Conservation (phyloP, 306 rosid species). For the Fragaria ananassa region DNA sequence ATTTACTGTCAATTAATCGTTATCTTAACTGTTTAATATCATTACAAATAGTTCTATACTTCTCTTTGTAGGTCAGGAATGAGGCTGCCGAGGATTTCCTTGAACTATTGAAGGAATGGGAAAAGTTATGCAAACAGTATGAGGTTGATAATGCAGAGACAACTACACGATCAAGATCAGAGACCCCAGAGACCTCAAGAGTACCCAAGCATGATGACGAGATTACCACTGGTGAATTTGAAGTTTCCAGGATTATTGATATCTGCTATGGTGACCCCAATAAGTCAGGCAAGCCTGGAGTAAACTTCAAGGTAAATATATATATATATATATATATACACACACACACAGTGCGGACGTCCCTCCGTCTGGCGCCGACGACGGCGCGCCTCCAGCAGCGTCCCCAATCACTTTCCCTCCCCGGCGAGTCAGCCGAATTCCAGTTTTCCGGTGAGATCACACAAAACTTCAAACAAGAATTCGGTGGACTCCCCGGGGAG, state of each 20-base stretch:
- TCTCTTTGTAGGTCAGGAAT: conserved; percentile 69
- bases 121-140: conserved; percentile 65
- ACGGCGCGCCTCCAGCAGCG: too few relatives aligned
- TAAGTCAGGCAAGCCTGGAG: conserved; percentile 48
- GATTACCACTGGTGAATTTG: conserved; percentile 38
- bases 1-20: not conserved
- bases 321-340: too few relatives aligned
- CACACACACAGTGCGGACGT: too few relatives aligned
- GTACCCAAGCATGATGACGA: conserved; percentile 29
- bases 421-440: too few relatives aligned
- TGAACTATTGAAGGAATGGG: conserved; percentile 78
- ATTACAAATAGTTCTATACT: conserved; percentile 14
- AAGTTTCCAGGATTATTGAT: conserved; percentile 68
- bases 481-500: too few relatives aligned
- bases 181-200: conserved; percentile 26
- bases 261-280: conserved; percentile 81
- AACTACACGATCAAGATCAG: conserved; percentile 28
- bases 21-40: conserved; percentile 4
- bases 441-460: too few relatives aligned
- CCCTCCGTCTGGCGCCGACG: too few relatives aligned
- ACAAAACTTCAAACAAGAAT: too few relatives aligned
- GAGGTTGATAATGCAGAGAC: conserved; percentile 30
- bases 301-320: conserved; percentile 66
- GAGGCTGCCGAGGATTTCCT: conserved; percentile 83
- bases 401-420: too few relatives aligned